Evolutionary conservation across 2,329 filamentous ascomycete genomes (phyloP).

Genomic region (Aspergillus clavatus): DNA sequence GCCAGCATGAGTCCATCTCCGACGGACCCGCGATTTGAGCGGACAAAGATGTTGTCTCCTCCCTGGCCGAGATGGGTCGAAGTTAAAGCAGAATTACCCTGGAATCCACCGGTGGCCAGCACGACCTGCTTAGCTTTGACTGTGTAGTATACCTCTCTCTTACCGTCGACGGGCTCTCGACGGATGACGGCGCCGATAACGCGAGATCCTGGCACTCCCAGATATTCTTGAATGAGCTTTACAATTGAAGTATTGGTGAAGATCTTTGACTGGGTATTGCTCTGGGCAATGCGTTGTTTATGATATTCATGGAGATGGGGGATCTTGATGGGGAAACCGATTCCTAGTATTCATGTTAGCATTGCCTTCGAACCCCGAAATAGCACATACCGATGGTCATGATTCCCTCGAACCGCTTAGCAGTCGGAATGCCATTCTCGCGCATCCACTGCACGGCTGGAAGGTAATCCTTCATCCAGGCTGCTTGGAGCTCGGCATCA

Average conservation of each 20-base stretch:
- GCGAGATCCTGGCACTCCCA: slow-evolving; percentile 17
- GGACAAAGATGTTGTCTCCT: slow-evolving; percentile 24
- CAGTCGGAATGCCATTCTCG: slow-evolving; percentile 21
- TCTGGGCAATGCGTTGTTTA: slow-evolving; percentile 14
- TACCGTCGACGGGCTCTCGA: not conserved
- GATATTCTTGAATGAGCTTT: slow-evolving; percentile 19
- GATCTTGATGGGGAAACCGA: slow-evolving; percentile 26
- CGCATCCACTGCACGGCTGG: slow-evolving; percentile 28
- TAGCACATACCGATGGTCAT: slow-evolving; percentile 28
- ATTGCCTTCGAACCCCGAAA: no score
- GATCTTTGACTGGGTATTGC: slow-evolving; percentile 16
- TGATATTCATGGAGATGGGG: slow-evolving; percentile 18
- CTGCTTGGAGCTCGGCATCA: slow-evolving; percentile 19
- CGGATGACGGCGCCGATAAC: slow-evolving; percentile 21
- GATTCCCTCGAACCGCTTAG: slow-evolving; percentile 23
- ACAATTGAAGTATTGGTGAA: slow-evolving; percentile 18
- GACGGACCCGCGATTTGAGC: slow-evolving; percentile 22
- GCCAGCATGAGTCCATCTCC: slow-evolving; percentile 25
- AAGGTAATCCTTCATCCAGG: slow-evolving; percentile 24
- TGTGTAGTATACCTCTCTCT: slow-evolving; percentile 7
- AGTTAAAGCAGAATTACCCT: slow-evolving; percentile 18
- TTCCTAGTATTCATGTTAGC: slow-evolving; percentile 9
- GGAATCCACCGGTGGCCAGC: slow-evolving; percentile 25
- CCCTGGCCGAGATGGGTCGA: slow-evolving; percentile 20
- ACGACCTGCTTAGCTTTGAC: slow-evolving; percentile 19